Percentiles rank a stretch among this genome's conserved stretches.
phyloP scores from a whole-genome alignment of 169 alveolate species.

The Eimeria necatrix region DNA sequence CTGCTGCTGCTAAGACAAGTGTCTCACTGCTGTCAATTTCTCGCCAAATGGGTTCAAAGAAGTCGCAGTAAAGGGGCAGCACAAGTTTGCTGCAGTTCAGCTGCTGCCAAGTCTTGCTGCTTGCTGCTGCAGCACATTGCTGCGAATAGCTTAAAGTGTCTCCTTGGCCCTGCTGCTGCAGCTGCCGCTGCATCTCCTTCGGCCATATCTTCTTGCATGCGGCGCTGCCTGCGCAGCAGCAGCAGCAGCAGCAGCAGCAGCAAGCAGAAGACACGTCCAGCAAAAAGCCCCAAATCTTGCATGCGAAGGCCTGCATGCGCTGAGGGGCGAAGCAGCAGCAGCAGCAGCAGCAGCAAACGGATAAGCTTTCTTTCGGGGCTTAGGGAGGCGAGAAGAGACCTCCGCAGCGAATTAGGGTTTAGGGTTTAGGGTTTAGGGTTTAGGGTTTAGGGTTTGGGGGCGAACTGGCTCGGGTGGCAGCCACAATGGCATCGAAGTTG shows the following conservation, averaged over 20 bases:
- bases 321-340: not conserved
- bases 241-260: not conserved
- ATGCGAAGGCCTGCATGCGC: not conserved
- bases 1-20: no score
- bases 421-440: no score
- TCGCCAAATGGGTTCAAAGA: not conserved
- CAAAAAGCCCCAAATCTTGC: not conserved
- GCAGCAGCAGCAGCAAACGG: no score
- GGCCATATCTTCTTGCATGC: not conserved
- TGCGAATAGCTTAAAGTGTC: not conserved
- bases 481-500: not conserved
- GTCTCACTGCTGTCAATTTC: conserved; percentile 19
- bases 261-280: not conserved
- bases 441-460: not conserved
- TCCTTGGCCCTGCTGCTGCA: not conserved
- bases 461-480: not conserved
- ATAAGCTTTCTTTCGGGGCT: no score
- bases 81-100: not conserved
- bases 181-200: not conserved
- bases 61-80: not conserved
- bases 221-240: not conserved
- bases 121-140: not conserved
- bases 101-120: not conserved
- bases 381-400: no score
- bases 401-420: no score